Evolutionary conservation across 768 basidiomycete genomes (phyloP).

Genomic region (Amanita rubescens): DNA sequence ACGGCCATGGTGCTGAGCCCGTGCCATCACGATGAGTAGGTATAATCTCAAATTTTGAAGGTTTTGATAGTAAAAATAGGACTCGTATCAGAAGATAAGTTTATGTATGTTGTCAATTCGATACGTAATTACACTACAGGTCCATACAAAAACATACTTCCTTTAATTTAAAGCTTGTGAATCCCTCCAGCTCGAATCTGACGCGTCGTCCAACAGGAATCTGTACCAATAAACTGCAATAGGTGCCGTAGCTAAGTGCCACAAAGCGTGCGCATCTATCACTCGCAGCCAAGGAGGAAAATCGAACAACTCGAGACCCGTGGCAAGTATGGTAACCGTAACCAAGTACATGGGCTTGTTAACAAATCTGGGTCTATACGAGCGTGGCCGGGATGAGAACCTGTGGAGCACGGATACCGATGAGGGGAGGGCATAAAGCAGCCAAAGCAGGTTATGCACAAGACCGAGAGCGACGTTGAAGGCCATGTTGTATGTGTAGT

Average conservation of each 20-base stretch:
- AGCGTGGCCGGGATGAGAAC: conserved; percentile 45
- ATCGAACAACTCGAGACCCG: conserved; percentile 81
- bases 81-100: background rate
- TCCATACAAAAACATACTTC: background rate
- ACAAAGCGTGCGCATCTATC: conserved; percentile 87
- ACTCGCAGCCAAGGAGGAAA: conserved; percentile 73
- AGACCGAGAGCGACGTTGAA: conserved; percentile 78
- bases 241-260: conserved; percentile 84
- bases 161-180: conserved; percentile 20
- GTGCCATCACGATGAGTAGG: conserved; percentile 7
- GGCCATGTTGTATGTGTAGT: conserved; percentile 89
- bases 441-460: conserved; percentile 77
- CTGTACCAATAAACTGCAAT: conserved; percentile 78
- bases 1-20: conserved; percentile 17
- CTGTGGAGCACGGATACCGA: conserved; percentile 41
- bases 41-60: background rate
- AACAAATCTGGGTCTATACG: conserved; percentile 52
- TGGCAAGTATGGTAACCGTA: conserved; percentile 63
- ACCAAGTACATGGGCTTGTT: conserved; percentile 55
- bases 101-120: background rate
- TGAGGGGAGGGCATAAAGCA: conserved; percentile 55
- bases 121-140: background rate
- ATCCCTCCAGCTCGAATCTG: conserved; percentile 60
- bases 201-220: conserved; percentile 71
- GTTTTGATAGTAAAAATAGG: background rate